Evolutionary conservation across 257 asterid genomes (phyloP).

Genomic region (Plectranthus barbatus): DNA sequence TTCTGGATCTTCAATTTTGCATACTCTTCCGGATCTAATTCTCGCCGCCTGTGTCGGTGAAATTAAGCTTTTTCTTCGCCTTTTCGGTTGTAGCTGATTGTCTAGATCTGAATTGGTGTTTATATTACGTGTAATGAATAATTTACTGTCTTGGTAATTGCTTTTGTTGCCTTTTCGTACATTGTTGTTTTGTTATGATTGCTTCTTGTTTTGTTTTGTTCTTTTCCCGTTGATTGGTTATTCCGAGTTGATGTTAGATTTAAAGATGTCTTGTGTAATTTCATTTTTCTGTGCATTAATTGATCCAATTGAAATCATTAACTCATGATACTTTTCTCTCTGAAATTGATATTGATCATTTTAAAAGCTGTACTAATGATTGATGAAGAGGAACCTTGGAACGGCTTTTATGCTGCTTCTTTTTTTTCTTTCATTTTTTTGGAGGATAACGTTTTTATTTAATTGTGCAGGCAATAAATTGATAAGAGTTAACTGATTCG

Average conservation of each 20-base stretch:
- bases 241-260: constrained; percentile 1
- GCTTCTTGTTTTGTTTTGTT: background rate
- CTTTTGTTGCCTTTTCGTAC: background rate
- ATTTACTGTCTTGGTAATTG: background rate
- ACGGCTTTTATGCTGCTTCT: background rate
- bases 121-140: background rate
- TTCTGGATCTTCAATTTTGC: constrained; percentile 8
- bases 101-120: constrained; percentile 15
- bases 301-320: background rate
- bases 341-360: background rate
- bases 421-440: too few species aligned
- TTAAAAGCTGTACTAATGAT: constrained; percentile 10
- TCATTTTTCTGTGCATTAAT: background rate
- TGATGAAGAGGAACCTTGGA: constrained; percentile 9
- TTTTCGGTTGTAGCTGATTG: background rate
- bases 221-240: background rate
- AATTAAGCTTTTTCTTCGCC: background rate
- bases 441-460: constrained; percentile 6
- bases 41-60: background rate
- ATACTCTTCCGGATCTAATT: constrained; percentile 18
- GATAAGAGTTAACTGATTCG: constrained; percentile 19
- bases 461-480: constrained; percentile 19
- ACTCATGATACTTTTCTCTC: background rate
- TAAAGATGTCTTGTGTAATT: background rate
- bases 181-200: background rate